A percentile compares a stretch with the other conserved stretches of the same genome.
phyloP scores from a whole-genome alignment of 805 yeast genomes.

The Starmera amethionina region DNA sequence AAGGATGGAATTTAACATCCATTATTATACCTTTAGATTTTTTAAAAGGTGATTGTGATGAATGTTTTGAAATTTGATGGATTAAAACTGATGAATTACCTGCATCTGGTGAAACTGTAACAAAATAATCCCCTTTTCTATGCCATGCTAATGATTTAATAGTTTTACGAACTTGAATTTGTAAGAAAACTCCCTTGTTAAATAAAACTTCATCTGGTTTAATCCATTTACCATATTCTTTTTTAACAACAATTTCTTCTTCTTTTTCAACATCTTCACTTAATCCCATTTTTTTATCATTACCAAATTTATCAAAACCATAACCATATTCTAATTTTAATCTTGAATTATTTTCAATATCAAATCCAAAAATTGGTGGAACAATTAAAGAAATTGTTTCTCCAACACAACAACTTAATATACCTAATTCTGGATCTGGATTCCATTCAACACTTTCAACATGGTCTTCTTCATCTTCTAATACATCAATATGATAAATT shows the following conservation, averaged over 20 bases:
- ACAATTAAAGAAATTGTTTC: slow-evolving; percentile 68
- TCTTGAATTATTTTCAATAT: slow-evolving; percentile 72
- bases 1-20: slow-evolving; percentile 96
- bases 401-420: slow-evolving; percentile 78
- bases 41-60: slow-evolving; percentile 91
- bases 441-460: slow-evolving; percentile 84
- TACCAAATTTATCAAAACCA: slow-evolving; percentile 68
- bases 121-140: slow-evolving; percentile 93
- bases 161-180: slow-evolving; percentile 56
- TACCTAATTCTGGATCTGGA: slow-evolving; percentile 65
- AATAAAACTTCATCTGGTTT: slow-evolving; percentile 61
- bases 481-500: slow-evolving; percentile 53
- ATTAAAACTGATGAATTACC: slow-evolving; percentile 83
- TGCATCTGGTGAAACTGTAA: slow-evolving; percentile 91
- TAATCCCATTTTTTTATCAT: slow-evolving; percentile 33
- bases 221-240: slow-evolving; percentile 69
- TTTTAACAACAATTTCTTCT: slow-evolving; percentile 31
- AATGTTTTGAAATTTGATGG: slow-evolving; percentile 90
- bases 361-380: slow-evolving; percentile 88
- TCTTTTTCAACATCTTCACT: slow-evolving; percentile 31
- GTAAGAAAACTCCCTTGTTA: slow-evolving; percentile 60
- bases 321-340: slow-evolving; percentile 81
- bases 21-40: slow-evolving; percentile 89
- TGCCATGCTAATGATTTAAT: slow-evolving; percentile 90
- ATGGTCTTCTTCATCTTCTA: slow-evolving; percentile 44